Conservation (phyloP, 208 protist species). For the Dictyostelium gargantuum region DNA sequence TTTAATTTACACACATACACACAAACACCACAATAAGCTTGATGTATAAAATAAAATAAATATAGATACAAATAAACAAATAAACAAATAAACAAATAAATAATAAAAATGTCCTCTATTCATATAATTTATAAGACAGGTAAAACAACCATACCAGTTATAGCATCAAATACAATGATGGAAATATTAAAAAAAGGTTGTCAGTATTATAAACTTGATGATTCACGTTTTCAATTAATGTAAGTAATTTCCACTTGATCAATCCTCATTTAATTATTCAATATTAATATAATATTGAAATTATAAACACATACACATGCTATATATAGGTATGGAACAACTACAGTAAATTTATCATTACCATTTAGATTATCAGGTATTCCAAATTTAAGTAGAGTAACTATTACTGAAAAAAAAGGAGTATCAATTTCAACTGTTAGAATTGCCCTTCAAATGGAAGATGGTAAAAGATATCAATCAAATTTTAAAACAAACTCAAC, state of each 20-base stretch:
- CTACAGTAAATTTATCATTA: constrained; percentile 29
- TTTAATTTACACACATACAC: no score
- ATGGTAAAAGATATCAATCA: constrained; percentile 9
- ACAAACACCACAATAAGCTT: no score
- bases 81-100: not conserved
- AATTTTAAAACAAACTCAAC: constrained; percentile 11
- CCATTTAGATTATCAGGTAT: constrained; percentile 58
- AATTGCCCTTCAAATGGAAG: constrained; percentile 24
- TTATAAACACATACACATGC: no score
- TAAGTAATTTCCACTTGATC: no score
- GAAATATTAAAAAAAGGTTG: constrained; percentile 26
- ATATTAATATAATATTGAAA: no score
- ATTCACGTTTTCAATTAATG: not conserved
- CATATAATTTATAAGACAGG: constrained; percentile 32
- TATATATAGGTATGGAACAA: not conserved
- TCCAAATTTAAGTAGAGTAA: constrained; percentile 32
- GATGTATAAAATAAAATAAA: no score
- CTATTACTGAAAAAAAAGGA: constrained; percentile 17
- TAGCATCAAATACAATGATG: not conserved
- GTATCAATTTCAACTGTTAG: not conserved
- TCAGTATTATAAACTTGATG: not conserved
- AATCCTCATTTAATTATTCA: no score
- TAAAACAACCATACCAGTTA: not conserved
- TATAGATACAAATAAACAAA: no score
- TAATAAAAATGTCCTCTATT: constrained; percentile 20